phyloP scores from a whole-genome alignment of 2,329 filamentous ascomycete genomes.

The Endoconidiophora laricicola region DNA sequence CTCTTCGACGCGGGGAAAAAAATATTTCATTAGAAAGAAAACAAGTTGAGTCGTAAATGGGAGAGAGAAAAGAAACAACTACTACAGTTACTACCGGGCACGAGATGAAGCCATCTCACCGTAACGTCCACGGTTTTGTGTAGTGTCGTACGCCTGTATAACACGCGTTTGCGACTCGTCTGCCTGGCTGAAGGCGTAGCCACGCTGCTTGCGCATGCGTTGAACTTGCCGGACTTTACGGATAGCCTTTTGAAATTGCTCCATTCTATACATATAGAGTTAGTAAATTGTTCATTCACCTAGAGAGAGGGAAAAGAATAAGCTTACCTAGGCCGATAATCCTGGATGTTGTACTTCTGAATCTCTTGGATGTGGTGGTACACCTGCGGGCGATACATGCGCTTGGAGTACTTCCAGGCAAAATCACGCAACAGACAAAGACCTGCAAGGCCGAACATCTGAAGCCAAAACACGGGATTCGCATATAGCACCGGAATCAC shows the following conservation, averaged over 20 bases:
- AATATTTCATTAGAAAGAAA: no score
- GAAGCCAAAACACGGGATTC: conserved; percentile 79
- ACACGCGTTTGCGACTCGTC: conserved; percentile 92
- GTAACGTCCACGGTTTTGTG: conserved; percentile 74
- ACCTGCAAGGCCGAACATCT: conserved; percentile 62
- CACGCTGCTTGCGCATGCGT: conserved; percentile 97
- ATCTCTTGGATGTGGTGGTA: conserved; percentile 99
- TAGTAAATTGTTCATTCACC: conserved; percentile 12
- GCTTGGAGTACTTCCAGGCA: conserved; percentile 91
- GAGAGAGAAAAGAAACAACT: no score
- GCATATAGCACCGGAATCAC: conserved; percentile 66
- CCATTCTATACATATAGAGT: conserved; percentile 50
- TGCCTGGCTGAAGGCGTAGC: conserved; percentile 94
- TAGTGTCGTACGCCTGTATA: conserved; percentile 95
- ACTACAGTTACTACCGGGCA: not conserved
- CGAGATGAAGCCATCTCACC: conserved; percentile 68
- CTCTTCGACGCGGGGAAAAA: no score
- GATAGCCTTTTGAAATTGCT: conserved; percentile 99
- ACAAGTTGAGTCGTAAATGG: no score
- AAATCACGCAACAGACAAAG: conserved; percentile 79
- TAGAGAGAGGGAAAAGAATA: not conserved
- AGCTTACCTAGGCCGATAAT: conserved; percentile 79
- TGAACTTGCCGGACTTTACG: conserved; percentile 96
- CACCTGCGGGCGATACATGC: conserved; percentile 90
- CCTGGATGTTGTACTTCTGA: conserved; percentile 99